These are phyloP conservation scores for Apocynum venetum DNA, from an alignment of 257 asterid genomes.

Conservation along the genomic window DNA sequence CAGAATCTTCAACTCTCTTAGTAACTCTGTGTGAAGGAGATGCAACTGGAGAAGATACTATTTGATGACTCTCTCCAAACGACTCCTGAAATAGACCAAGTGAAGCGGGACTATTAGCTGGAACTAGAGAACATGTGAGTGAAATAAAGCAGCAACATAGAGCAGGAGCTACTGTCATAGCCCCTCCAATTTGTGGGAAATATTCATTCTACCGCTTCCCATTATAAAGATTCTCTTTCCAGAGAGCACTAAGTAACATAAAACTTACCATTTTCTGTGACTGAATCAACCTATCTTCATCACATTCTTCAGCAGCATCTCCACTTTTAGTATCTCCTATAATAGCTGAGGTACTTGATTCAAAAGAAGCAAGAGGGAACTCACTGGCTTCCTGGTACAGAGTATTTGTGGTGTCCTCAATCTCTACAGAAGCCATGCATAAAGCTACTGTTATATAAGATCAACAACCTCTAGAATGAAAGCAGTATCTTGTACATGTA, in stretches of 20 bases:
- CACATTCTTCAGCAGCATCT: conserved; percentile 28
- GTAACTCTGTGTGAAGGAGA: conserved; percentile 37
- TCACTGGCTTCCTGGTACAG: conserved; percentile 35
- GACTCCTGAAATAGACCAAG: conserved; percentile 22
- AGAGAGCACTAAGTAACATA: conserved; percentile 9
- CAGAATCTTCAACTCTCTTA: conserved; percentile 43
- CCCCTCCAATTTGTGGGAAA: background rate
- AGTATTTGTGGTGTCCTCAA: conserved; percentile 30
- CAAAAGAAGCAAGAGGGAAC: conserved; percentile 14
- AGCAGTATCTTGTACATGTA: conserved; percentile 4
- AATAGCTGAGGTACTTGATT: conserved; percentile 21
- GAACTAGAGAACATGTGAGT: background rate
- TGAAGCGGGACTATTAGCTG: background rate
- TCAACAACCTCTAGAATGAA: conserved; percentile 14
- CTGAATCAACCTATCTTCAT: conserved; percentile 31
- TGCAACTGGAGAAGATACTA: conserved; percentile 32
- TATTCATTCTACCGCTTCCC: background rate
- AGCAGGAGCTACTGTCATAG: background rate
- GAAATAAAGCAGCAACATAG: conserved; percentile 1
- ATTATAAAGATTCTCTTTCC: background rate
- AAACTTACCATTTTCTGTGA: conserved; percentile 38
- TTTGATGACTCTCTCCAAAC: conserved; percentile 36
- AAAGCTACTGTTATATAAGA: background rate
- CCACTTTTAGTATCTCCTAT: conserved; percentile 31
- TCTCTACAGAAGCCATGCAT: conserved; percentile 29